Percentiles rank a stretch among this genome's conserved stretches.
Conservation (phyloP, 495 filamentous ascomycete species). For the Tuber aestivum region DNA sequence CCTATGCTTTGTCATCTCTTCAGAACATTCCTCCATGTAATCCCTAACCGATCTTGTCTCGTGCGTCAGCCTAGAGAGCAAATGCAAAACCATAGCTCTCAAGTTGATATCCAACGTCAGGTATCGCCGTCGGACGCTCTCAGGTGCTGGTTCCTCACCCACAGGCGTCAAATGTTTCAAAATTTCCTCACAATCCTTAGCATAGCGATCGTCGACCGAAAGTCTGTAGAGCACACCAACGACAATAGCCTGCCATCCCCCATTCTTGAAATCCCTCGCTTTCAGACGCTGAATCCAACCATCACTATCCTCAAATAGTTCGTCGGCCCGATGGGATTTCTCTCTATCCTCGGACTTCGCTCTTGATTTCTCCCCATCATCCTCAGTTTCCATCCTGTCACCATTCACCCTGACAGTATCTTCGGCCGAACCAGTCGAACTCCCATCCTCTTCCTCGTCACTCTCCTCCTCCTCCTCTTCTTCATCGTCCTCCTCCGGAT, state of each 20-base stretch:
- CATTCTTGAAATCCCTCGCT: slow-evolving; percentile 79
- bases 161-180: slow-evolving; percentile 71
- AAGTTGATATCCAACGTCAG: slow-evolving; percentile 70
- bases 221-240: slow-evolving; percentile 80
- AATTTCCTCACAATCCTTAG: slow-evolving; percentile 70
- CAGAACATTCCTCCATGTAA: slow-evolving; percentile 83
- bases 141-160: slow-evolving; percentile 62
- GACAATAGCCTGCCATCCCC: slow-evolving; percentile 86
- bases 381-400: slow-evolving; percentile 42
- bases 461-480: slow-evolving; percentile 59
- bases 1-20: slow-evolving; percentile 83
- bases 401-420: slow-evolving; percentile 41
- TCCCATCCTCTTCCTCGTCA: slow-evolving; percentile 50
- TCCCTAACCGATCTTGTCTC: slow-evolving; percentile 76
- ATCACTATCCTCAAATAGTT: slow-evolving; percentile 60
- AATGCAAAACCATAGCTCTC: slow-evolving; percentile 72
- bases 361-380: slow-evolving; percentile 42
- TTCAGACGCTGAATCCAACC: slow-evolving; percentile 79
- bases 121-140: slow-evolving; percentile 68
- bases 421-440: slow-evolving; percentile 16
- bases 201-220: slow-evolving; percentile 63
- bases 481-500: slow-evolving; percentile 62
- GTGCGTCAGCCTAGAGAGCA: slow-evolving; percentile 78
- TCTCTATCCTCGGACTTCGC: slow-evolving; percentile 45
- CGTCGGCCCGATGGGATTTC: slow-evolving; percentile 66